Percentiles rank a stretch among this genome's conserved stretches.
Evolutionary conservation across 1,139 yeast genomes (phyloP).

Genomic region (Taiozyma sp.): DNA sequence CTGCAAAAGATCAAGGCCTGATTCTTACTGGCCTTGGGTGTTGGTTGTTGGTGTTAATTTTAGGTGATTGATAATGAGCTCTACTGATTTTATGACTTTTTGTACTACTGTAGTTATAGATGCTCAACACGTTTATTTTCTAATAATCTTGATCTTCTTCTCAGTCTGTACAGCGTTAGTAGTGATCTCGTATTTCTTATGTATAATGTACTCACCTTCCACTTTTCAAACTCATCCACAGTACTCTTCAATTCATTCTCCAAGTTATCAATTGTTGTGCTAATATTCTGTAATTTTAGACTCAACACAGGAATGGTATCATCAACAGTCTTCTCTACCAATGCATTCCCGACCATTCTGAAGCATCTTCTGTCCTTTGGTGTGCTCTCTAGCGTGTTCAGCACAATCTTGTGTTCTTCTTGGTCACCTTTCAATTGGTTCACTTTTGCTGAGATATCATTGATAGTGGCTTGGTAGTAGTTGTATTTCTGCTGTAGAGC

Average conservation of each 20-base stretch:
- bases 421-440: conserved; percentile 45
- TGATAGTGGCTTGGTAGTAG: conserved; percentile 54
- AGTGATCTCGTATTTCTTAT: neutral
- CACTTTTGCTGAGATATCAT: conserved; percentile 53
- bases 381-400: conserved; percentile 50
- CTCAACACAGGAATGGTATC: conserved; percentile 69
- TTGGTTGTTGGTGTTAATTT: neutral
- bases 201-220: conserved; percentile 39
- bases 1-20: conserved; percentile 27
- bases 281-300: conserved; percentile 46
- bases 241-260: conserved; percentile 42
- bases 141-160: conserved; percentile 62
- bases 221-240: conserved; percentile 55
- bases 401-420: conserved; percentile 49
- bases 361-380: conserved; percentile 69
- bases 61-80: neutral
- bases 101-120: neutral
- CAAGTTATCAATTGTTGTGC: conserved; percentile 39
- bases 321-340: conserved; percentile 76
- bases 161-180: conserved; percentile 31
- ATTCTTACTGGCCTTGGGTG: conserved; percentile 1
- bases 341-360: conserved; percentile 92
- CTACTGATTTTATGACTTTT: neutral
- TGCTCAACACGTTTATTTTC: conserved; percentile 21
- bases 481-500: conserved; percentile 31